A percentile compares a stretch with the other conserved stretches of the same genome.
These are phyloP conservation scores for Fistulifera pelliculosa DNA, from an alignment of 108 stramenopile genomes.

Conservation along the genomic window DNA sequence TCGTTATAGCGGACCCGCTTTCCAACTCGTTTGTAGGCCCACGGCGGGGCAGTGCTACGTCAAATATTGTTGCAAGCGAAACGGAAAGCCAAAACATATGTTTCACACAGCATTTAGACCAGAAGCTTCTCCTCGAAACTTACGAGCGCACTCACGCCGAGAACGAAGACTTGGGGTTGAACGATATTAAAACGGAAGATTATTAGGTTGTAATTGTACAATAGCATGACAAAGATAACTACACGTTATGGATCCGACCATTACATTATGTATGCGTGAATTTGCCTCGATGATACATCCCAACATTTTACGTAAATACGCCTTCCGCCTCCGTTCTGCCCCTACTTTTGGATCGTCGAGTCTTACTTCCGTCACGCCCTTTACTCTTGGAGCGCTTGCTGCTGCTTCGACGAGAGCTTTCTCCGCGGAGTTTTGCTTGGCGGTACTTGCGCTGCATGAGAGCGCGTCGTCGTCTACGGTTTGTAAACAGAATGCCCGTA, in stretches of 20 bases:
- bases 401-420: conserved; percentile 3
- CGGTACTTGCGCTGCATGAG: conserved; percentile 82
- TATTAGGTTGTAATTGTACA: too few relatives aligned
- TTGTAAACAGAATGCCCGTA: conserved; percentile 81
- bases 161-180: conserved; percentile 56
- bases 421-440: conserved; percentile 32
- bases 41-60: conserved; percentile 8
- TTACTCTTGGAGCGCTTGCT: background rate
- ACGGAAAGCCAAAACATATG: too few relatives aligned
- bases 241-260: too few relatives aligned
- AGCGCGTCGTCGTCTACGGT: conserved; percentile 73
- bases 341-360: background rate
- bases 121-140: conserved; percentile 28
- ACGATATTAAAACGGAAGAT: conserved; percentile 48
- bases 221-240: too few relatives aligned
- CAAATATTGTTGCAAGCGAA: too few relatives aligned
- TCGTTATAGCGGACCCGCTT: conserved; percentile 75
- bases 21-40: conserved; percentile 86
- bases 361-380: background rate
- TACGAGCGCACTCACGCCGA: conserved; percentile 47
- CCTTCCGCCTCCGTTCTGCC: background rate
- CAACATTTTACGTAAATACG: background rate
- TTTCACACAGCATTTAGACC: too few relatives aligned
- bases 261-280: too few relatives aligned
- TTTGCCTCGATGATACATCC: too few relatives aligned